Evolutionary conservation across 768 basidiomycete genomes (phyloP), one percentile per base, ranked within the genome.

Genomic region (Lactarius sanguifluus): DNA sequence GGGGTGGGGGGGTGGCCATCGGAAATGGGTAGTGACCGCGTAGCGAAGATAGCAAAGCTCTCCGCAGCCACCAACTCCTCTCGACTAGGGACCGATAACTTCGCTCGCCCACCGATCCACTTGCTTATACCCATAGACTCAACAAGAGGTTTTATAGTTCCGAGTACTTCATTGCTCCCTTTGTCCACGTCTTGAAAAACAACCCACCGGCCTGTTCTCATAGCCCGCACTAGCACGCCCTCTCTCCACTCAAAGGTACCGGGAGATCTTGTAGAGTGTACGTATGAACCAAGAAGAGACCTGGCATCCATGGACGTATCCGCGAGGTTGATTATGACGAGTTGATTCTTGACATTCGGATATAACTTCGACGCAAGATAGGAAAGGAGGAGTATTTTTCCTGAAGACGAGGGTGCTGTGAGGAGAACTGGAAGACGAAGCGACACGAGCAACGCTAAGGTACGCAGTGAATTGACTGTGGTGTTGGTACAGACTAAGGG

Each of bases 181-280:
- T 88, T 84, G 76, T 99, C 97, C 50, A 98, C 85, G 73, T 98
- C 94, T 73, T 97, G 88, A 56, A 99, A 83, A 12, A 98, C 86
- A 3, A 98, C 81, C 96, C 96, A 98, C 73, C 86, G 85, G 2
- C 97, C 97, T 72, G 92, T 89, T 50, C 86, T 83, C 83, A 98
- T 88, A 0, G 96, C 89, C 45, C 91, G 89, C 12, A 96, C 88
- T 41, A 99, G 81, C 0, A 95, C 89, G 7, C 97, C 97, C 69
- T 98, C 95, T 77, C 90, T 92, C 92, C 96, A 99, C 71, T 96
- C 93, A 71, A 99, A 99, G 2, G 86, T 87, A 6, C 96, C 96
- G 0, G 94, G 88, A 30, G 84, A 84, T 1, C 83, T 86, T 0
- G 89, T 81, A 0, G 96, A 97, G 2, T 96, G 96, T 3, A 94